These are phyloP conservation scores for Argentina anserina DNA, from an alignment of 306 rosid species.

Conservation along the genomic window DNA sequence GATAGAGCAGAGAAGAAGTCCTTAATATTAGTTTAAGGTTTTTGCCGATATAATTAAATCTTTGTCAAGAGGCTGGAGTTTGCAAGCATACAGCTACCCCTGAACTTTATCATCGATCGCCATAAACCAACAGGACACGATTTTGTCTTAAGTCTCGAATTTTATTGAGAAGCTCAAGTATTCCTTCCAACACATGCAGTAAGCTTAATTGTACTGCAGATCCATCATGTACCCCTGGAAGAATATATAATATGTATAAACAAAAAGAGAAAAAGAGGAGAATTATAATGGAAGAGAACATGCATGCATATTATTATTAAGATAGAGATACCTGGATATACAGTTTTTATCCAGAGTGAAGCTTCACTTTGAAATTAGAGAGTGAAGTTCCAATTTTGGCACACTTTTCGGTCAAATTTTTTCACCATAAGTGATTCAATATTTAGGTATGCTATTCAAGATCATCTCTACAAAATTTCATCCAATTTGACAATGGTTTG, in stretches of 20 bases:
- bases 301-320: no score
- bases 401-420: no score
- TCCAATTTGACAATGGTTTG: no score
- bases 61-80: not conserved
- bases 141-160: not conserved
- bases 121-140: not conserved
- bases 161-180: not conserved
- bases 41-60: not conserved
- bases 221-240: not conserved
- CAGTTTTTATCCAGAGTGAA: no score
- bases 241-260: no score
- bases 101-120: not conserved
- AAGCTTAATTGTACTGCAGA: not conserved
- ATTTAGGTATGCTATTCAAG: no score
- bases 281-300: not conserved
- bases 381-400: no score
- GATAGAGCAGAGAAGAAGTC: not conserved
- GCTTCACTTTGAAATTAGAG: no score
- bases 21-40: not conserved
- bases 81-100: not conserved
- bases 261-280: not conserved
- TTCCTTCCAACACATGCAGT: not conserved
- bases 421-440: no score
- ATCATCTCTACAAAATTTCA: no score
- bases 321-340: no score